These are phyloP conservation scores for Russula sp. DNA, from an alignment of 768 basidiomycete species.

Conservation along the genomic window DNA sequence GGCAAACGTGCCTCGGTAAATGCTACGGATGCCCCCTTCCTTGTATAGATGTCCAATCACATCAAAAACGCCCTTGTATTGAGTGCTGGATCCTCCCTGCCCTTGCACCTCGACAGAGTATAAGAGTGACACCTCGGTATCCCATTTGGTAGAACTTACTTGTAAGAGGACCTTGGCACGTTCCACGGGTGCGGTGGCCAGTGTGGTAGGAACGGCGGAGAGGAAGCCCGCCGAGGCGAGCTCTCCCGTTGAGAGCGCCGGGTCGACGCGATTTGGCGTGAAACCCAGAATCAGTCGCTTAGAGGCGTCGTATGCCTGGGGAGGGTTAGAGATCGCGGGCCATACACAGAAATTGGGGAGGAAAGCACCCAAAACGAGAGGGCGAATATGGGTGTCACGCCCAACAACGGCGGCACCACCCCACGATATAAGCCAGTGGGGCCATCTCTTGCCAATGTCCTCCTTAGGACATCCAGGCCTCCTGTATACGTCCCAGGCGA, in stretches of 20 bases:
- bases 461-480: constrained; percentile 88
- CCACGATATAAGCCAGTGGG: constrained; percentile 83
- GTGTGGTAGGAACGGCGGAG: constrained; percentile 86
- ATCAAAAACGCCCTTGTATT: constrained; percentile 89
- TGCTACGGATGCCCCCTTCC: constrained; percentile 87
- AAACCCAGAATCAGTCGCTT: constrained; percentile 74
- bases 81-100: constrained; percentile 61
- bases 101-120: constrained; percentile 90
- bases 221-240: constrained; percentile 91
- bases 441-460: constrained; percentile 88
- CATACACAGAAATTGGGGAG: neutral
- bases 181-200: constrained; percentile 94
- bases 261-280: constrained; percentile 71
- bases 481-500: constrained; percentile 83
- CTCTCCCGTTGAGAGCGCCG: constrained; percentile 63
- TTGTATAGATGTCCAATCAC: constrained; percentile 86
- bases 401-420: constrained; percentile 87
- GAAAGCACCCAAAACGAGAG: constrained; percentile 88
- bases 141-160: constrained; percentile 36
- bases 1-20: constrained; percentile 90
- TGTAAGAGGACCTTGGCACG: constrained; percentile 95
- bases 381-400: constrained; percentile 97
- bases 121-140: neutral
- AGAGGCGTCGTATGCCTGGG: constrained; percentile 86
- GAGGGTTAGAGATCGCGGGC: neutral